Percentiles rank a stretch among this genome's conserved stretches.
Conservation (phyloP, 805 yeast genomes). For the Candida yuanshanica region DNA sequence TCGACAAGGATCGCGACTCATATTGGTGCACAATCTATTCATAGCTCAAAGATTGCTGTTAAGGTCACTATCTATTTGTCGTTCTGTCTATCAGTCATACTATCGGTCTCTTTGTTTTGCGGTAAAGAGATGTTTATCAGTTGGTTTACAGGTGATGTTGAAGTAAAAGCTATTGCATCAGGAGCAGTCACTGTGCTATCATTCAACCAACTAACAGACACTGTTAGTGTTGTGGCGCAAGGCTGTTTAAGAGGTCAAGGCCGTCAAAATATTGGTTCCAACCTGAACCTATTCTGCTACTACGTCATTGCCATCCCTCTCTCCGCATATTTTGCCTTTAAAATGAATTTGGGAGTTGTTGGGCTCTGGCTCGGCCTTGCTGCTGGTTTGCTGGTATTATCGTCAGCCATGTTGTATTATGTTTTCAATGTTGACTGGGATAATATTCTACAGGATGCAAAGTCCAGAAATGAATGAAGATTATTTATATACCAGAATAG, state of each 20-base stretch:
- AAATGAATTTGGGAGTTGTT: slow-evolving; percentile 31
- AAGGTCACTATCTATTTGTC: slow-evolving; percentile 31
- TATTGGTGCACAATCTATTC: slow-evolving; percentile 47
- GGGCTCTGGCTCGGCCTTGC: slow-evolving; percentile 74
- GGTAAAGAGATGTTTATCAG: slow-evolving; percentile 29
- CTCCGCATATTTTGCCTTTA: slow-evolving; percentile 53
- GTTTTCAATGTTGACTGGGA: slow-evolving; percentile 42
- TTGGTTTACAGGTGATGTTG: slow-evolving; percentile 48
- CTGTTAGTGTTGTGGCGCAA: slow-evolving; percentile 56
- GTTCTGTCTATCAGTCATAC: slow-evolving; percentile 29
- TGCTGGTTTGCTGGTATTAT: slow-evolving; percentile 40
- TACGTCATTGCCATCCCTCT: slow-evolving; percentile 61
- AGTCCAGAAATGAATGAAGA: slow-evolving; percentile 10
- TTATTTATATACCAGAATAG: too few relatives aligned
- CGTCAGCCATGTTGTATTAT: slow-evolving; percentile 35
- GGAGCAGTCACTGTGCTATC: slow-evolving; percentile 48
- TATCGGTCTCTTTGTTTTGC: slow-evolving; percentile 38
- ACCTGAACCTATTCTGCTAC: slow-evolving; percentile 52
- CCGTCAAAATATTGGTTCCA: slow-evolving; percentile 60
- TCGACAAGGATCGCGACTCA: slow-evolving; percentile 75
- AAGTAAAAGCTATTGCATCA: slow-evolving; percentile 40
- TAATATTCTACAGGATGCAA: slow-evolving; percentile 32
- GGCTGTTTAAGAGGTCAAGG: slow-evolving; percentile 78
- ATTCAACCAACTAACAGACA: slow-evolving; percentile 57
- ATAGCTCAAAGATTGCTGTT: slow-evolving; percentile 39